Conservation (phyloP, 2,329 filamentous ascomycete genomes). For the Gaeumannomyces tritici region DNA sequence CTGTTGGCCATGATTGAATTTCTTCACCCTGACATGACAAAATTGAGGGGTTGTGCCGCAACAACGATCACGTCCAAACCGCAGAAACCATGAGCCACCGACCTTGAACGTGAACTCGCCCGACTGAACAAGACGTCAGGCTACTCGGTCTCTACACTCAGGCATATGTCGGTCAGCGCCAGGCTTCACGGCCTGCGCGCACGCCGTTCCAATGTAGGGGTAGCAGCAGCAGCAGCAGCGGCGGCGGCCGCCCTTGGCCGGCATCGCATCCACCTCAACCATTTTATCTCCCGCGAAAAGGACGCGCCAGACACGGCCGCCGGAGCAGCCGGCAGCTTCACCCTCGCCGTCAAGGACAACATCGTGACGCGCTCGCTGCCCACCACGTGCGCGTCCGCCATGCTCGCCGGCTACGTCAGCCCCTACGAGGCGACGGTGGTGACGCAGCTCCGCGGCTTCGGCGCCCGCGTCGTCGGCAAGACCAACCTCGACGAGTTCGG, state of each 20-base stretch:
- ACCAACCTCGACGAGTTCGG: conserved; percentile 72
- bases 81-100: neutral
- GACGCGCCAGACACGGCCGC: neutral
- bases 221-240: neutral
- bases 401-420: conserved; percentile 57
- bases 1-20: neutral
- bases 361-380: conserved; percentile 53
- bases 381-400: conserved; percentile 74
- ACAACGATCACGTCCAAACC: neutral
- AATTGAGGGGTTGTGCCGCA: neutral
- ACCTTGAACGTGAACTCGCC: neutral
- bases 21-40: neutral
- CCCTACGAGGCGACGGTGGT: conserved; percentile 79
- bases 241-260: neutral
- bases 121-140: neutral
- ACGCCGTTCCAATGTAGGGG: neutral
- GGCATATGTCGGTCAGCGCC: conserved; percentile 8
- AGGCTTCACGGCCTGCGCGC: conserved; percentile 1
- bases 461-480: conserved; percentile 60
- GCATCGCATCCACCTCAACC: conserved; percentile 1
- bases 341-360: conserved; percentile 64
- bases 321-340: conserved; percentile 16
- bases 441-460: conserved; percentile 49
- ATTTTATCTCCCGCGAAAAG: neutral
- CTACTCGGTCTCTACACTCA: neutral